Evolutionary conservation across 2,329 filamentous ascomycete species (phyloP).

Genomic region (Xylariaceae sp.): DNA sequence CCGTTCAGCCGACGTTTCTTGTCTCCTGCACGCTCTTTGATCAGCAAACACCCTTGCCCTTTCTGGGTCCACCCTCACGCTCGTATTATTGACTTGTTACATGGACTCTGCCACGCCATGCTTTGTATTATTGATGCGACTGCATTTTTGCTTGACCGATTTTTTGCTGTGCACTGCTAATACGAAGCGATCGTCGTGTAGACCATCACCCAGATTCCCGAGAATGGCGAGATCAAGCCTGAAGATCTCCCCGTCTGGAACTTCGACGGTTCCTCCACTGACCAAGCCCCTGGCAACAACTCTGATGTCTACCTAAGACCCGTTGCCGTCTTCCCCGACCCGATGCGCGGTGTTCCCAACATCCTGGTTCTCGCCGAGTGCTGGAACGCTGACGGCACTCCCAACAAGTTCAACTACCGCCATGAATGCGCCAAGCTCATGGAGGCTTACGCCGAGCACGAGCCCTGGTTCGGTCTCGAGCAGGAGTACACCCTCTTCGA

Average conservation of each 20-base stretch:
- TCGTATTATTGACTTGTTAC: background rate
- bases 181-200: constrained; percentile 24
- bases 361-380: constrained; percentile 92
- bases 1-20: background rate
- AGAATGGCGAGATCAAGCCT: constrained; percentile 42
- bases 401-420: constrained; percentile 98
- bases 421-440: constrained; percentile 87
- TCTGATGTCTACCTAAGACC: constrained; percentile 96
- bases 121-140: background rate
- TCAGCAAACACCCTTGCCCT: background rate
- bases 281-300: constrained; percentile 89
- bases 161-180: constrained; percentile 17
- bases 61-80: background rate
- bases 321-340: constrained; percentile 82
- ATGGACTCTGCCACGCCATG: background rate
- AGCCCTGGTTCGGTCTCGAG: constrained; percentile 97
- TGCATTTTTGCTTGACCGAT: background rate
- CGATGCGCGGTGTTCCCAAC: constrained; percentile 85
- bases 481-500: constrained; percentile 97
- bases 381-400: constrained; percentile 87
- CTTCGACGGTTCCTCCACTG: constrained; percentile 76
- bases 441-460: constrained; percentile 74
- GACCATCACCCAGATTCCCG: constrained; percentile 43
- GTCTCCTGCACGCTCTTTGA: background rate
- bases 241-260: constrained; percentile 52